Evolutionary conservation across 208 protist genomes (phyloP).

Genomic region (Dictyostelium gargantuum): DNA sequence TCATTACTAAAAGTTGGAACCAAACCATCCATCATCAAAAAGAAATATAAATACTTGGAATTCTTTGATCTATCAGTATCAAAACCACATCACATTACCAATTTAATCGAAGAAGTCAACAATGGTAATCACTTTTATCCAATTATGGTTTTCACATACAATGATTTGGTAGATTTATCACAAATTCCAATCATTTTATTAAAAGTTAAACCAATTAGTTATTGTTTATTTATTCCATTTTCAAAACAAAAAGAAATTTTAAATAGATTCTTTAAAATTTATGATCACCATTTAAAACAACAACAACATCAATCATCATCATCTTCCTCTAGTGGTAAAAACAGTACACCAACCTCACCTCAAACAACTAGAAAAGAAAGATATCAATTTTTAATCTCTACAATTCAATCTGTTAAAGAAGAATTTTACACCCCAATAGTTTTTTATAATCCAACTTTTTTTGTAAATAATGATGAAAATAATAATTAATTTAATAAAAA

Average conservation of each 20-base stretch:
- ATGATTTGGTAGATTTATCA: conserved; percentile 47
- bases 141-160: conserved; percentile 35
- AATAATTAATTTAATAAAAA: too few relatives aligned
- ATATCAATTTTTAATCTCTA: conserved; percentile 55
- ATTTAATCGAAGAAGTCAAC: conserved; percentile 1
- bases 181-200: conserved; percentile 4
- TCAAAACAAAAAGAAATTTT: conserved; percentile 65
- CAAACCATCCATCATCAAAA: neutral
- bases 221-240: conserved; percentile 44
- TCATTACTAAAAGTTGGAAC: conserved; percentile 50
- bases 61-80: conserved; percentile 16
- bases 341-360: neutral
- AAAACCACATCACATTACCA: neutral
- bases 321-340: neutral
- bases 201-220: conserved; percentile 35
- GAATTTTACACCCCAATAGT: conserved; percentile 54
- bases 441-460: conserved; percentile 55
- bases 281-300: conserved; percentile 39
- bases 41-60: conserved; percentile 55
- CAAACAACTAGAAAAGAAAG: conserved; percentile 18
- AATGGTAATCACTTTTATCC: neutral
- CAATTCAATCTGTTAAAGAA: conserved; percentile 34
- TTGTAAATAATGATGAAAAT: conserved; percentile 23
- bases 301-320: neutral
- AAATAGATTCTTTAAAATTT: conserved; percentile 38